Evolutionary conservation across 2,329 filamentous ascomycete genomes (phyloP), one percentile per base, ranked within the genome.

Genomic region (Berkeleyomyces basicola): DNA sequence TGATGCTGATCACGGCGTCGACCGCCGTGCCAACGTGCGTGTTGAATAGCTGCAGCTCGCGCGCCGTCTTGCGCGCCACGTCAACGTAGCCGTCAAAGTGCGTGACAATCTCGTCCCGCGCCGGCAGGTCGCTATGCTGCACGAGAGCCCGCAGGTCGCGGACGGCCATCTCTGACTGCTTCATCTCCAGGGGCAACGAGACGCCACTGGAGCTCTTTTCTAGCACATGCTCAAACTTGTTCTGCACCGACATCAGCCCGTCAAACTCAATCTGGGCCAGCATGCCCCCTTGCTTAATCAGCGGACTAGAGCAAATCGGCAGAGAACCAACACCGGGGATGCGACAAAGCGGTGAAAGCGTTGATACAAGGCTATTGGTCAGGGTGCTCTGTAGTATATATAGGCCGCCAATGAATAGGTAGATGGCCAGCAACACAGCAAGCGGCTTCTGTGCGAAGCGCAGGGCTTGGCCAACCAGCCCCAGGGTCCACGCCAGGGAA

Each of bases 31-130:
- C 86, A 66, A 91, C 85, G 67, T 86, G 84, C 0, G 82, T 83
- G 73, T 91, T 91, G 78, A 91, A 93, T 64, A 78, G 80, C 65
- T 86, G 84, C 3, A 93, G 77, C 63, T 87, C 83, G 53, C 79
- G 77, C 3, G 85, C 82, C 1, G 85, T 83, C 57, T 79, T 77
- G 3, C 82, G 77, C 1, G 86, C 84, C 0, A 82, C 83, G 7
- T 86, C 82, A 67, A 93, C 82, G 72, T 91, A 95, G 59, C 82
- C 82, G 66, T 87, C 82, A 63, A 95, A 87, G 70, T 92, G 88
- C 31, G 84, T 78, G 3, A 88, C 81, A 10, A 95, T 79, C 71
- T 90, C 85, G 43, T 86, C 80, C 39, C 82, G 82, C 47, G 81
- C 82, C 36, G 83, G 81, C 0, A 93, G 75, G 31, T 82, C 78